A percentile compares a stretch with the other conserved stretches of the same genome.
These are phyloP conservation scores for Aristolochia californica DNA, from an alignment of 164 flowering plant genomes.

Conservation along the genomic window DNA sequence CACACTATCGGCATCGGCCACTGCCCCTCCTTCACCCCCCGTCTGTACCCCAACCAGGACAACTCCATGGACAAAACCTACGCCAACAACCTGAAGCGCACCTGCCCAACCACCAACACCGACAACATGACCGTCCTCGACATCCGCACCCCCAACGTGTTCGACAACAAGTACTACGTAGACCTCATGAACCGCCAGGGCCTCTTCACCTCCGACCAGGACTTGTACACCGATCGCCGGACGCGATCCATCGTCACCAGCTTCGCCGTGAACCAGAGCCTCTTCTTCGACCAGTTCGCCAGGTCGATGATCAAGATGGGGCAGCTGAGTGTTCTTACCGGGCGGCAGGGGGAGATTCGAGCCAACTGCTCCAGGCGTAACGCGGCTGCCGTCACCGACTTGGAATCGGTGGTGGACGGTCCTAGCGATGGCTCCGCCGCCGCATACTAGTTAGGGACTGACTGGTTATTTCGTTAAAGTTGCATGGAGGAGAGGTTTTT, in stretches of 20 bases:
- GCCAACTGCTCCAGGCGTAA: constrained; percentile 46
- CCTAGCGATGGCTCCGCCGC: not conserved
- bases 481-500: too few species aligned
- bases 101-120: constrained; percentile 26
- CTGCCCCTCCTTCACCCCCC: constrained; percentile 40
- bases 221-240: constrained; percentile 30
- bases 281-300: constrained; percentile 52
- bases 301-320: constrained; percentile 49
- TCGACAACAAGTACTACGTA: constrained; percentile 65
- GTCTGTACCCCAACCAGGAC: constrained; percentile 58
- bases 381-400: constrained; percentile 10
- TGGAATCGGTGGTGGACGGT: constrained; percentile 14
- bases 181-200: constrained; percentile 59
- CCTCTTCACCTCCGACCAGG: constrained; percentile 59
- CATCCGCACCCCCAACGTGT: constrained; percentile 31
- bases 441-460: too few species aligned
- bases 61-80: constrained; percentile 13
- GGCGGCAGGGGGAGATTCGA: constrained; percentile 44
- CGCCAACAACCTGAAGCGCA: constrained; percentile 24
- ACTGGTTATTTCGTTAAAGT: too few species aligned
- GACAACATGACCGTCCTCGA: constrained; percentile 22
- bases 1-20: constrained; percentile 65
- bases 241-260: constrained; percentile 37
- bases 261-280: constrained; percentile 32
- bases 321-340: constrained; percentile 47